Base-by-base conservation (phyloP, 2,329 filamentous ascomycete genomes). In the Colletotrichum magnum region DNA sequence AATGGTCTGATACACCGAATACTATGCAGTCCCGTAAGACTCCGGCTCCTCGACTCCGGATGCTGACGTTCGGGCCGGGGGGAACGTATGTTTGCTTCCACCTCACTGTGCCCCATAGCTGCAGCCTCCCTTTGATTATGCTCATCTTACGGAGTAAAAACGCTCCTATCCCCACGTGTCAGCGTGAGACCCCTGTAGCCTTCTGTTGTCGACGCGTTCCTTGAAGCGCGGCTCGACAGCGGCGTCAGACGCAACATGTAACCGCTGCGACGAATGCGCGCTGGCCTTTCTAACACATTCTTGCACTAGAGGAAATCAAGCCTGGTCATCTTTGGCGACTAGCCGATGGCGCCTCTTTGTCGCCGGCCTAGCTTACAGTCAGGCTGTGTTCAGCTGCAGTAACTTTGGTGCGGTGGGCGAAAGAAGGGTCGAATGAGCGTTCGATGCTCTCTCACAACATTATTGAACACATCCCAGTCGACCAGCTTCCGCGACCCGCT, bases 151-250 rank as follows among this genome's bases (percentile, higher is more conserved):
- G 32, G 32, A 10, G 32, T 36, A 36, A 36, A 2, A 36, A 58
- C 28, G 50, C 47, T 56, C 51, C 21, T 41, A 21, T 54, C 50
- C 56, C 60, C 60, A 56, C 51, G 51, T 63, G 51, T 57, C 26
- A 48, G 26, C 60, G 41, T n/a, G 51, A 50, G 26, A 39, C 45
- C 26, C 45, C 26, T 59, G 45, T 43, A 36, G 45, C 57, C 28
- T n/a, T 59, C 41, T 24, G 50, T 24, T 32, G n/a, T 3, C 18
- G 18, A 48, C 10, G 24, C 43, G n/a, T 54, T 39, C 51, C 51
- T 32, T 58, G 21, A 48, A 61, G 52, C 47, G 32, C 58, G 59
- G 21, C 32, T 47, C 41, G 56, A 58, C 13, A 24, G 24, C 43
- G 16, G 15, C 16, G 45, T 12, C n/a, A 12, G 21, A n/a, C n/a